Evolutionary conservation across 2,329 filamentous ascomycete genomes (phyloP).

Genomic region (Penicillium sumatraense): DNA sequence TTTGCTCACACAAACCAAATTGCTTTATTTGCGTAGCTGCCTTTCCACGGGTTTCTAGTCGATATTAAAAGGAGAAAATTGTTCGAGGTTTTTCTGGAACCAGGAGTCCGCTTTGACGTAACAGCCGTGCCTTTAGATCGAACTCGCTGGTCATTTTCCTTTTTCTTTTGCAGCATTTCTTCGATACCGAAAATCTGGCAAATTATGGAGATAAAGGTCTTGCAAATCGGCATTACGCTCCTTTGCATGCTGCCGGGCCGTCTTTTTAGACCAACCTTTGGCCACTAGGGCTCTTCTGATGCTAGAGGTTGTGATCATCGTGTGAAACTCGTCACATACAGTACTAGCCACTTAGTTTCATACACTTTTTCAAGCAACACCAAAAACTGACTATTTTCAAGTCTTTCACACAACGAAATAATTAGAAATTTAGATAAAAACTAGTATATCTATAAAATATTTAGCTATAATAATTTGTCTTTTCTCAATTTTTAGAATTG

Average conservation of each 20-base stretch:
- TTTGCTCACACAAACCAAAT: conserved; percentile 13
- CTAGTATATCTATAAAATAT: no score
- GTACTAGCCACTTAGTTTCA: no score
- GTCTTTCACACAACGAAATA: no score
- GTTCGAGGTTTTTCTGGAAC: conserved; percentile 2
- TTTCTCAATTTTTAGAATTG: no score
- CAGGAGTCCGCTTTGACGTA: not conserved
- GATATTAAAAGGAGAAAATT: conserved; percentile 16
- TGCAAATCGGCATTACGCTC: conserved; percentile 39
- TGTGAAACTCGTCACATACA: conserved; percentile 27
- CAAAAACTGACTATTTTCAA: no score
- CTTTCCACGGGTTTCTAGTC: conserved; percentile 17
- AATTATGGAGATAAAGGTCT: conserved; percentile 34
- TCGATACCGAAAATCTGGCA: not conserved
- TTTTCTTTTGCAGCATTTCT: no score
- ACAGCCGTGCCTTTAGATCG: conserved; percentile 15
- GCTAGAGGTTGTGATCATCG: conserved; percentile 4
- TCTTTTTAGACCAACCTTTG: conserved; percentile 13
- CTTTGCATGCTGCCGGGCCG: conserved; percentile 33
- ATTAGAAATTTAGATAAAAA: no score
- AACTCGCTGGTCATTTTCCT: conserved; percentile 14
- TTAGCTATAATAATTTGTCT: no score
- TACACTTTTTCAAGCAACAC: no score
- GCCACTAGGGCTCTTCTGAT: conserved; percentile 12
- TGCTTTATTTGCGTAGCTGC: conserved; percentile 22